These are phyloP conservation scores for Pseudogymnoascus sp. DNA, from an alignment of 2,329 filamentous ascomycete genomes.

Conservation along the genomic window DNA sequence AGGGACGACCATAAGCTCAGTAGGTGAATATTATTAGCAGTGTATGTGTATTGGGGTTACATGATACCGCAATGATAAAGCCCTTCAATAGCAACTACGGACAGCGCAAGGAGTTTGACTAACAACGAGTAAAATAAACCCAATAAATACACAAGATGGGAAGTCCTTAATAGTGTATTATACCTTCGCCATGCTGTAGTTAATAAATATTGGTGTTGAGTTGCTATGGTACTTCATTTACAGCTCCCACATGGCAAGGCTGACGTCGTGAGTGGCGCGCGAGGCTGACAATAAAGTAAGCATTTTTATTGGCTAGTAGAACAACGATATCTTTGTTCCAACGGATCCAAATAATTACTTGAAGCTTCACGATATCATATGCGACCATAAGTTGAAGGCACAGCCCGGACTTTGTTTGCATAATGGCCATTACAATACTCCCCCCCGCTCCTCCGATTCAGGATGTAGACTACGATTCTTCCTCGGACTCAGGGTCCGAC, in stretches of 20 bases:
- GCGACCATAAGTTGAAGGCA: neutral
- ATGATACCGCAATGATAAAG: neutral
- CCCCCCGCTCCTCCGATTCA: conserved; percentile 22
- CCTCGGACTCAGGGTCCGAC: conserved; percentile 18
- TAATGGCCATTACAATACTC: conserved; percentile 29
- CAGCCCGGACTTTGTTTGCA: neutral
- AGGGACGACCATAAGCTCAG: too few species aligned
- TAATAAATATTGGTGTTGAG: neutral
- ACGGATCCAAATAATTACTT: neutral
- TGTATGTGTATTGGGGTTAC: neutral
- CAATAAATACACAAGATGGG: neutral
- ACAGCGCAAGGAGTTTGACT: neutral
- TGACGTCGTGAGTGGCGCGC: neutral
- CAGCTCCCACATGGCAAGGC: neutral
- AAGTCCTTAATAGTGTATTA: neutral
- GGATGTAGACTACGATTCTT: conserved; percentile 14
- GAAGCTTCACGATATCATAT: neutral
- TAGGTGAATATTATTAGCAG: neutral
- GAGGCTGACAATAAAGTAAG: neutral
- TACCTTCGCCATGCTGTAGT: neutral
- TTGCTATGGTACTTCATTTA: neutral
- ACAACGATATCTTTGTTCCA: conserved; percentile 2
- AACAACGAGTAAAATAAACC: neutral
- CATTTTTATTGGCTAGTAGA: neutral
- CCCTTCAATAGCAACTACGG: neutral